Conservation (phyloP, 108 stramenopile species). For the Craspedostauros australis region DNA sequence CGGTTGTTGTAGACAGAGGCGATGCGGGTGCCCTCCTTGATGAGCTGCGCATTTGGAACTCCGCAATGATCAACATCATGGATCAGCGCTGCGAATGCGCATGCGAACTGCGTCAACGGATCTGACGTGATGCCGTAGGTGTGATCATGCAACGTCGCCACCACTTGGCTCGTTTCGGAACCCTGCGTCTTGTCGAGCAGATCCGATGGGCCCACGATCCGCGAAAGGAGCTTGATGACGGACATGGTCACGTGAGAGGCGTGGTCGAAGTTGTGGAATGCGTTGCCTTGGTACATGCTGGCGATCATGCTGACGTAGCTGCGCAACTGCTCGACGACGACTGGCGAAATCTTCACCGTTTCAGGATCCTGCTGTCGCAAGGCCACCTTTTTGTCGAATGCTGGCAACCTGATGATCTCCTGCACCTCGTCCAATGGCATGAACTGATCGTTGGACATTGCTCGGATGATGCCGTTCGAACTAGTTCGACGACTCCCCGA, state of each 20-base stretch:
- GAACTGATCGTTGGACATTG: no score
- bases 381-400: not conserved
- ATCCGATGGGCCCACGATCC: conserved; percentile 6
- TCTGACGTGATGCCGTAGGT: no score
- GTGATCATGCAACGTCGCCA: no score
- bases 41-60: no score
- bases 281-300: conserved; percentile 16
- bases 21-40: no score
- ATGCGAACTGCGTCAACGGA: conserved; percentile 22
- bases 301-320: not conserved
- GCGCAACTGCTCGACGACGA: not conserved
- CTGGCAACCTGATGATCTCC: conserved; percentile 2
- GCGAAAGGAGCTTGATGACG: conserved; percentile 32
- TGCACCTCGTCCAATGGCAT: conserved; percentile 1
- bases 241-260: conserved; percentile 31
- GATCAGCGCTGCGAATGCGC: no score
- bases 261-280: conserved; percentile 35
- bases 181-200: no score
- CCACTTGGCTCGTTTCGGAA: no score
- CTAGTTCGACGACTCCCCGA: no score
- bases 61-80: no score
- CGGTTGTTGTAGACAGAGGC: no score
- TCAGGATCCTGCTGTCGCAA: conserved; percentile 1
- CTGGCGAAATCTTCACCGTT: not conserved
- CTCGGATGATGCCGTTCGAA: no score